A percentile compares a stretch with the other conserved stretches of the same genome.
These are phyloP conservation scores for Boechera divaricarpa DNA, from an alignment of 345 rosid species.

Conservation along the genomic window DNA sequence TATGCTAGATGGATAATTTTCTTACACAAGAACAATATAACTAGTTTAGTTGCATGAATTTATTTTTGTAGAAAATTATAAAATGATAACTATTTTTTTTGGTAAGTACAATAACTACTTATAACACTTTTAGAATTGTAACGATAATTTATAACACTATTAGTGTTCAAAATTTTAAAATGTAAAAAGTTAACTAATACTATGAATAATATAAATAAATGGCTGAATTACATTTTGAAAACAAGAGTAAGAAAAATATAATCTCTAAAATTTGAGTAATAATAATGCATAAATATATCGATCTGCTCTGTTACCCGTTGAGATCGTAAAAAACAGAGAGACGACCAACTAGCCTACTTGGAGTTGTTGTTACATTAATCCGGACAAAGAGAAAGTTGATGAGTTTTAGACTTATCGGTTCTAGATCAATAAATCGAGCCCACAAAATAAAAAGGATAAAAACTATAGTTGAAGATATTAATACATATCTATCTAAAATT, in stretches of 20 bases:
- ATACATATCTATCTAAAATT: background rate
- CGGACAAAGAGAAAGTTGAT: slow-evolving; percentile 36
- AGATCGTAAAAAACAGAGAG: slow-evolving; percentile 10
- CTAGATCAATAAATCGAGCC: slow-evolving; percentile 32
- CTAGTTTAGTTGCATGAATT: background rate
- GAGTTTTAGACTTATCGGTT: slow-evolving; percentile 36
- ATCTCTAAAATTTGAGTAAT: background rate
- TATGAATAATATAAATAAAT: background rate
- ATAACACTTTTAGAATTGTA: background rate
- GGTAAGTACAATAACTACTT: background rate
- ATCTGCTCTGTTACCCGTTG: background rate
- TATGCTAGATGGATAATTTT: background rate
- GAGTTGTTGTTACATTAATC: slow-evolving; percentile 35
- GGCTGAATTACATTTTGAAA: too few relatives aligned
- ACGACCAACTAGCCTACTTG: slow-evolving; percentile 32
- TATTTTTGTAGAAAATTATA: background rate
- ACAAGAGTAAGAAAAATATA: background rate
- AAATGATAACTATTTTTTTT: background rate
- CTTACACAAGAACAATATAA: background rate
- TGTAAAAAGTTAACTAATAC: background rate
- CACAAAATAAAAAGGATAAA: background rate
- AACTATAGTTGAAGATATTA: background rate
- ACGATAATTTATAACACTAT: background rate
- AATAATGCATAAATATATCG: background rate
- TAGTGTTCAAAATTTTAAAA: background rate